A percentile compares a stretch with the other conserved stretches of the same genome.
Conservation (phyloP, 2,329 filamentous ascomycete genomes). For the Fusarium domesticum region DNA sequence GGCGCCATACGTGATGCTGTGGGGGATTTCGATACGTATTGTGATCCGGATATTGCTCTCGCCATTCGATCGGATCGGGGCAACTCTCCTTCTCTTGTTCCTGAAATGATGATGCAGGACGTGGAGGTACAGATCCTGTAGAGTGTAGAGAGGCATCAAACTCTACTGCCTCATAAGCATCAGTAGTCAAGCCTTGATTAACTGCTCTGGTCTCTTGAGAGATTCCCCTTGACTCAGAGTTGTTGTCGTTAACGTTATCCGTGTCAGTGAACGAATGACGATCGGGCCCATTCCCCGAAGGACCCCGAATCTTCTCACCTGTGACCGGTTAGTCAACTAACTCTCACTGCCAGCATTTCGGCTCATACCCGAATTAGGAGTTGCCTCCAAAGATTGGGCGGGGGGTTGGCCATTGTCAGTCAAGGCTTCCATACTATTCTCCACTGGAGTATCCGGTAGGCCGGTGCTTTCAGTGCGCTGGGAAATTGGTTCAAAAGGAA, state of each 20-base stretch:
- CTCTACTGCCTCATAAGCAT: not conserved
- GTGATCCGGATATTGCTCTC: not conserved
- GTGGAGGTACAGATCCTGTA: not conserved
- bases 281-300: not conserved
- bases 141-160: not conserved
- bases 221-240: not conserved
- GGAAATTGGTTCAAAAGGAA: slow-evolving; percentile 34
- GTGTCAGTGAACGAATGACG: not conserved
- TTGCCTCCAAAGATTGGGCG: not conserved
- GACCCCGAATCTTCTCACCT: not conserved
- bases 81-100: not conserved
- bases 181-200: too few species aligned
- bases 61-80: not conserved
- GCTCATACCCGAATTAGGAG: not conserved
- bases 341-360: not conserved
- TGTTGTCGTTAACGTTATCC: not conserved
- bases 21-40: not conserved
- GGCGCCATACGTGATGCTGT: not conserved
- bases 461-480: slow-evolving; percentile 23
- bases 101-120: not conserved
- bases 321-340: not conserved
- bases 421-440: not conserved
- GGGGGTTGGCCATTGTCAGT: not conserved
- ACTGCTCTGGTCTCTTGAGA: not conserved
- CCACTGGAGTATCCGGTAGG: slow-evolving; percentile 13